These are phyloP conservation scores for Heliosperma pusillum DNA, from an alignment of 148 eudicot species.

Conservation along the genomic window DNA sequence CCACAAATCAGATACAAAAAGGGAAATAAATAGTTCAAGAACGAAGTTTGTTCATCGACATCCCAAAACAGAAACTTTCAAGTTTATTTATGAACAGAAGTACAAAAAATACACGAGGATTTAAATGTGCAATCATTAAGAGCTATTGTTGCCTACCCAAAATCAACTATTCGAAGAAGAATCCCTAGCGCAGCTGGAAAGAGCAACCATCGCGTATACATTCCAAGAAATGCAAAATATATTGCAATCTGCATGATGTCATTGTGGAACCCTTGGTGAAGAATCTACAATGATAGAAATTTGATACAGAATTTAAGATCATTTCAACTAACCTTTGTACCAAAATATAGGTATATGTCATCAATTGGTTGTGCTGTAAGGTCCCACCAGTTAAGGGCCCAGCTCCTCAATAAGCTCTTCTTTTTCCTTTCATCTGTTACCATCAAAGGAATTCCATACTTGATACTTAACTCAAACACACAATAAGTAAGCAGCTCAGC, in stretches of 20 bases:
- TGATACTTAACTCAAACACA: background rate
- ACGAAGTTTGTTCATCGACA: no score
- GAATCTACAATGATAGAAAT: conserved; percentile 1
- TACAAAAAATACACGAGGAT: no score
- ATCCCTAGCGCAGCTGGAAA: conserved; percentile 81
- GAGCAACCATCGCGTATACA: conserved; percentile 85
- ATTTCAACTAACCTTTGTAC: conserved; percentile 56
- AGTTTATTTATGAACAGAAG: no score
- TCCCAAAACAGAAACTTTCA: no score
- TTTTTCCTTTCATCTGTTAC: conserved; percentile 69
- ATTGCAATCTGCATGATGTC: conserved; percentile 63
- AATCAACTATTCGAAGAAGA: conserved; percentile 60
- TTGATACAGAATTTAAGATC: background rate
- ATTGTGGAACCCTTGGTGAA: conserved; percentile 4
- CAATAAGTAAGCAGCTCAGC: background rate
- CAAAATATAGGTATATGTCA: conserved; percentile 80
- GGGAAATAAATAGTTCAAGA: no score
- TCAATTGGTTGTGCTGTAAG: conserved; percentile 78
- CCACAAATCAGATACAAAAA: no score
- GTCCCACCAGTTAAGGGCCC: conserved; percentile 88
- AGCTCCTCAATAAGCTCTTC: conserved; percentile 66
- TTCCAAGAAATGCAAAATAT: conserved; percentile 89
- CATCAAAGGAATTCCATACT: conserved; percentile 16
- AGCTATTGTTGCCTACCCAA: conserved; percentile 52
- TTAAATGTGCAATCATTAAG: no score